These are phyloP conservation scores for Dichomitus squalens DNA, from an alignment of 1,284 basidiomycete species.

Conservation along the genomic window DNA sequence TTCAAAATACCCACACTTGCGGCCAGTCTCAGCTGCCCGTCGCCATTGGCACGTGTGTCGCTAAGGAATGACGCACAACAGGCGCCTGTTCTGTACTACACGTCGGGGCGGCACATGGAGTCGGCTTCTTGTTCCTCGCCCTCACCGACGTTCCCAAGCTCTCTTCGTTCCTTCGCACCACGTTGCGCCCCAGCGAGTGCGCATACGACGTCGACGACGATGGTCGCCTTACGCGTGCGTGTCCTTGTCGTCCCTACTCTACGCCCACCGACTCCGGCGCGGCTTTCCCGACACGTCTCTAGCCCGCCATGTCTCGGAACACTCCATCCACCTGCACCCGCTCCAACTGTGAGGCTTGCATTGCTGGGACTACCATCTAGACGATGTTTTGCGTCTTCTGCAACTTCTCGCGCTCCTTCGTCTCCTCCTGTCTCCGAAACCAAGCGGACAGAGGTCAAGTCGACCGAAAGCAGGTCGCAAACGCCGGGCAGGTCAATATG, in stretches of 20 bases:
- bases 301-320: conserved; percentile 11
- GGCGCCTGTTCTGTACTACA: too few species aligned
- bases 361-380: background rate
- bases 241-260: conserved; percentile 6
- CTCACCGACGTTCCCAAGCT: too few species aligned
- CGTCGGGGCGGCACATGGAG: too few species aligned
- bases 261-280: conserved; percentile 1
- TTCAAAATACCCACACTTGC: too few species aligned
- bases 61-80: too few species aligned
- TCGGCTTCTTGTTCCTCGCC: too few species aligned
- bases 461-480: conserved; percentile 24
- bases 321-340: background rate
- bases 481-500: conserved; percentile 36
- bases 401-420: background rate
- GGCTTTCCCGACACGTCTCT: conserved; percentile 20
- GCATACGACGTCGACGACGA: conserved; percentile 17
- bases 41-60: too few species aligned
- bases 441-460: background rate
- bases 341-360: background rate
- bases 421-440: background rate
- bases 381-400: conserved; percentile 11
- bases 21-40: too few species aligned
- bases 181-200: too few species aligned
- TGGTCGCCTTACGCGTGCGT: conserved; percentile 19
- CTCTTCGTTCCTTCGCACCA: too few species aligned